Evolutionary conservation across 257 asterid genomes (phyloP).

Genomic region (Euphrasia confusa): DNA sequence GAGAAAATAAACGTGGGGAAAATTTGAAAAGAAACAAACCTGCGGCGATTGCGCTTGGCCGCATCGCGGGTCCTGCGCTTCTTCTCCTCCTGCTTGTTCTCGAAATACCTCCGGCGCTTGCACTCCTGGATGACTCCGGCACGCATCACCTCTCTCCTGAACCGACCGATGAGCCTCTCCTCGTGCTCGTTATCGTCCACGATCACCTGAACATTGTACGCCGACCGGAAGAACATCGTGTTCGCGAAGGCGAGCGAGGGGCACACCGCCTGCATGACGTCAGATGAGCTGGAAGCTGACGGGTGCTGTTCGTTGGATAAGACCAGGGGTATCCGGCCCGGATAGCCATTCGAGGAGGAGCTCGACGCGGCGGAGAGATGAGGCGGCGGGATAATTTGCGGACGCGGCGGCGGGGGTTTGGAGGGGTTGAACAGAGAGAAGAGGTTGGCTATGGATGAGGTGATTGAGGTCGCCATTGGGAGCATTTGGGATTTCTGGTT

Average conservation of each 20-base stretch:
- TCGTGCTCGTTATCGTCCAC: constrained; percentile 86
- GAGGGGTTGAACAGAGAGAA: constrained; percentile 37
- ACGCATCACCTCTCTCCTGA: constrained; percentile 83
- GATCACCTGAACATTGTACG: constrained; percentile 71
- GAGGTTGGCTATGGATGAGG: constrained; percentile 6
- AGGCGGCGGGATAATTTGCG: constrained; percentile 28
- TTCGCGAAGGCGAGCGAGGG: constrained; percentile 67
- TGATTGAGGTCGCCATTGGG: constrained; percentile 40
- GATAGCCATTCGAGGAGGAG: constrained; percentile 27
- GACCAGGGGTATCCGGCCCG: constrained; percentile 26
- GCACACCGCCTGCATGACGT: constrained; percentile 49
- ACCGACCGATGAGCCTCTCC: constrained; percentile 76
- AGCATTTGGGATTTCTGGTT: neutral
- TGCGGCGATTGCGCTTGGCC: constrained; percentile 80
- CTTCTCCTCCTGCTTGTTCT: constrained; percentile 78
- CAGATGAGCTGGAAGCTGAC: constrained; percentile 31
- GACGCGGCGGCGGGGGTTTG: neutral
- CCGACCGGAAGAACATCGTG: constrained; percentile 59
- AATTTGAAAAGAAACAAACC: constrained; percentile 31
- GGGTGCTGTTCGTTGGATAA: constrained; percentile 30
- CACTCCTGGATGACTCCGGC: constrained; percentile 89
- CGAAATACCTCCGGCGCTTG: constrained; percentile 66
- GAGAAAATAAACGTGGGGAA: neutral
- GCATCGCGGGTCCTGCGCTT: constrained; percentile 86
- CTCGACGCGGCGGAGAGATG: constrained; percentile 31